These are phyloP conservation scores for Colletotrichum falcatum DNA, from an alignment of 2,329 filamentous ascomycete genomes.

Conservation along the genomic window DNA sequence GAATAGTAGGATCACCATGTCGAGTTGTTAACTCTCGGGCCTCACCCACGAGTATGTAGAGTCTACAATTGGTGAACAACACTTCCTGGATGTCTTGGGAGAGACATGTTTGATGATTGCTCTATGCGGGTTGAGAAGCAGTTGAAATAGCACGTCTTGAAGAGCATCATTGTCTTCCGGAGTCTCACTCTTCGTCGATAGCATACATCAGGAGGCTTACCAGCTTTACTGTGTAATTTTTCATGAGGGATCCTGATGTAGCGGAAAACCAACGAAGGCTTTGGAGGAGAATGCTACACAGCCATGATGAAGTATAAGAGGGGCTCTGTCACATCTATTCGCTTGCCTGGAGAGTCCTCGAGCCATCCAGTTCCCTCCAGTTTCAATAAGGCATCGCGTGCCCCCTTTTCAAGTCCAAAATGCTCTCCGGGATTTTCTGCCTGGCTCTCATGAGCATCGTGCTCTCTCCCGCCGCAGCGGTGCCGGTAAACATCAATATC, in stretches of 20 bases:
- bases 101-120: neutral
- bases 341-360: neutral
- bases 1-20: neutral
- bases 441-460: conserved; percentile 13
- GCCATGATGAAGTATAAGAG: conserved; percentile 6
- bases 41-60: neutral
- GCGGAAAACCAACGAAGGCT: neutral
- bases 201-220: neutral
- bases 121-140: neutral
- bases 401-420: neutral
- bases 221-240: conserved; percentile 15
- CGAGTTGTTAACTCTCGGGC: neutral
- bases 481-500: conserved; percentile 18
- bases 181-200: neutral
- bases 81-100: neutral
- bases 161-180: too few species aligned
- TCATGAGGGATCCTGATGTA: neutral
- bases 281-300: too few species aligned
- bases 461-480: neutral
- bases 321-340: neutral
- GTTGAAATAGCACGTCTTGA: neutral
- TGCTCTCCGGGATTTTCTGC: neutral
- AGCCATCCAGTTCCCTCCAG: neutral
- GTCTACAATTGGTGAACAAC: neutral
- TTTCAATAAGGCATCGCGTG: neutral